Evolutionary conservation across 805 yeast genomes (phyloP).

Genomic region (Schizosaccharomyces osmophilus): DNA sequence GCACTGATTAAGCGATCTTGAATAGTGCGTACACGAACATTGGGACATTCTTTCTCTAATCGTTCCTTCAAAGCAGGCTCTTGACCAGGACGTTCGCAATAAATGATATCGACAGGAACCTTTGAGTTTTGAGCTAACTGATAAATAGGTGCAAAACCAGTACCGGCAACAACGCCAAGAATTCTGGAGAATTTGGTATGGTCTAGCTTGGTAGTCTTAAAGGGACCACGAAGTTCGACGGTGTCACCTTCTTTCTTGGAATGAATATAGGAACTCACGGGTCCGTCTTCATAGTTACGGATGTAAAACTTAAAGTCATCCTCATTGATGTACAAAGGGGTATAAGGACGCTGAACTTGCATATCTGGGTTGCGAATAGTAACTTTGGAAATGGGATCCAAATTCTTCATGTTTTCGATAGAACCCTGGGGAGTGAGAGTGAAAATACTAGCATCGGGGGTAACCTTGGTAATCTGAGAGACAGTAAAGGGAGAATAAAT

Average conservation of each 20-base stretch:
- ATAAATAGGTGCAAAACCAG: constrained; percentile 1
- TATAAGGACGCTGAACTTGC: not conserved
- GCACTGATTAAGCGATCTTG: not conserved
- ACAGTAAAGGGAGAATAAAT: not conserved
- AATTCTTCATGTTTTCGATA: not conserved
- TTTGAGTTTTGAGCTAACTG: not conserved
- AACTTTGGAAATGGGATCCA: not conserved
- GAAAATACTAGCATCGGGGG: not conserved
- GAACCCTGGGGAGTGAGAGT: not conserved
- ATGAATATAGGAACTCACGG: not conserved
- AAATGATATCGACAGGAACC: not conserved
- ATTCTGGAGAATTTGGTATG: not conserved
- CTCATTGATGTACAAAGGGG: not conserved
- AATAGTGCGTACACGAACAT: not conserved
- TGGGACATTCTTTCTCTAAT: not conserved
- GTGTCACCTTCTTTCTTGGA: not conserved
- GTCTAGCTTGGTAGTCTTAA: not conserved
- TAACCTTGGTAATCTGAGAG: not conserved
- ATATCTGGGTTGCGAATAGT: not conserved
- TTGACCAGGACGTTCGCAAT: not conserved
- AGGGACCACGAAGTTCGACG: not conserved
- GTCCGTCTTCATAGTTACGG: not conserved
- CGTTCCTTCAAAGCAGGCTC: not conserved
- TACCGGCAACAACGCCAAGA: not conserved
- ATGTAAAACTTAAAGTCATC: not conserved